These are phyloP conservation scores for Fusarium lyarnte DNA, from an alignment of 2,329 filamentous ascomycete species.

Conservation along the genomic window DNA sequence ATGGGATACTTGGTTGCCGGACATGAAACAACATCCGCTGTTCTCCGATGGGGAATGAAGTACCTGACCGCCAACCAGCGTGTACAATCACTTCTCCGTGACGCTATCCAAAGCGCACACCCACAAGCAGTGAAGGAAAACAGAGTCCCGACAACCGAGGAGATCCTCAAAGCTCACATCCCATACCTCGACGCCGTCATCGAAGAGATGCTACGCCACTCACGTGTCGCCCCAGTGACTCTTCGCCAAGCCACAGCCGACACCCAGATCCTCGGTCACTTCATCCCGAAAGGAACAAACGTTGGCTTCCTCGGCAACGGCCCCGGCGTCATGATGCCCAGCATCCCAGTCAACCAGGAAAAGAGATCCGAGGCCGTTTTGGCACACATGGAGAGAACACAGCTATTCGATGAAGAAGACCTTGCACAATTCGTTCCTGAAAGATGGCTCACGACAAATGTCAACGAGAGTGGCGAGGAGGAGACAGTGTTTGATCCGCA, in stretches of 20 bases:
- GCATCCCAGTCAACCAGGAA: constrained; percentile 25
- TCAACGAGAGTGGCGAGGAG: neutral
- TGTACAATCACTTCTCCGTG: constrained; percentile 43
- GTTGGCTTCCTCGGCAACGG: constrained; percentile 44
- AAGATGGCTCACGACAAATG: constrained; percentile 46
- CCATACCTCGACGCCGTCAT: constrained; percentile 52
- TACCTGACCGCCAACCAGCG: constrained; percentile 35
- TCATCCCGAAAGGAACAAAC: constrained; percentile 48
- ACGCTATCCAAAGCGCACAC: constrained; percentile 27
- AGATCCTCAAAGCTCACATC: constrained; percentile 42
- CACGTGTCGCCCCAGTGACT: constrained; percentile 40
- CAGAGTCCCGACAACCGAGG: constrained; percentile 40
- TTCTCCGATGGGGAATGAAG: constrained; percentile 39
- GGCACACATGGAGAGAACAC: neutral
- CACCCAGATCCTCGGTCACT: constrained; percentile 46
- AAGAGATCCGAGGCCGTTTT: constrained; percentile 14
- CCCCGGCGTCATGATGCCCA: constrained; percentile 34
- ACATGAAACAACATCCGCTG: constrained; percentile 41
- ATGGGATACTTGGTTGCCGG: constrained; percentile 41
- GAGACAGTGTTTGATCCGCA: constrained; percentile 24
- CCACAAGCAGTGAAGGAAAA: constrained; percentile 23
- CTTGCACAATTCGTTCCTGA: constrained; percentile 47
- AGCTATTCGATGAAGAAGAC: constrained; percentile 39
- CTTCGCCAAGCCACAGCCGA: constrained; percentile 45
- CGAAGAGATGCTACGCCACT: constrained; percentile 49